These are phyloP conservation scores for Ceratobasidium sp. DNA, from an alignment of 1,284 basidiomycete species.

Conservation along the genomic window DNA sequence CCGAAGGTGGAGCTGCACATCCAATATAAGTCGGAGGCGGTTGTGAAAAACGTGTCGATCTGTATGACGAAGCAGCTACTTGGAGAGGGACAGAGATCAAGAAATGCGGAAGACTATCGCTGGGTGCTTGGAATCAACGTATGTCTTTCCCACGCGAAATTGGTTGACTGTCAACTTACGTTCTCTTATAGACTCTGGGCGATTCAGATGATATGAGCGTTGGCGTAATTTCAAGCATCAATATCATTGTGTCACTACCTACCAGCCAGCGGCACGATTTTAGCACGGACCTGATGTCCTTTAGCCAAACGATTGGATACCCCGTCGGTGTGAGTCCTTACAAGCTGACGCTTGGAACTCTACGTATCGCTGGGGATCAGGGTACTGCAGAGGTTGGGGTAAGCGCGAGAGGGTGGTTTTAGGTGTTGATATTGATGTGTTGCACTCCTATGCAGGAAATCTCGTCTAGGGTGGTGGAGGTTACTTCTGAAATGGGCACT, in stretches of 20 bases:
- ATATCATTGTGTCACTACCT: not conserved
- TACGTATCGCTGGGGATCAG: not conserved
- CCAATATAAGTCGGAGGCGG: not conserved
- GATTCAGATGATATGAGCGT: not conserved
- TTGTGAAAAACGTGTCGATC: constrained; percentile 1
- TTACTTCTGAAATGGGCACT: not conserved
- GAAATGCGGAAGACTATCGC: not conserved
- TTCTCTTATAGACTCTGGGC: not conserved
- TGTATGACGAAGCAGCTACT: not conserved
- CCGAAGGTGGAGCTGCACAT: not conserved
- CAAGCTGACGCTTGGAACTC: not conserved
- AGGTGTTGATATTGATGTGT: too few relatives aligned
- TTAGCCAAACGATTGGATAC: constrained; percentile 9
- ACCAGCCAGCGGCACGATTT: not conserved
- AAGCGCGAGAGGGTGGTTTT: too few relatives aligned
- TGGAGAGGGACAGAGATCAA: not conserved
- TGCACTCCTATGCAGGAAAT: not conserved
- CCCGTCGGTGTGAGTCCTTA: too few relatives aligned
- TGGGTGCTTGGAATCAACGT: constrained; percentile 30
- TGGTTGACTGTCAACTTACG: not conserved
- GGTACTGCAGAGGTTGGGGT: not conserved
- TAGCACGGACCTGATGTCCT: not conserved
- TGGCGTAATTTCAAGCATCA: not conserved
- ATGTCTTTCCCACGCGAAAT: not conserved
- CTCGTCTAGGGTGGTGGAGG: not conserved